A percentile compares a stretch with the other conserved stretches of the same genome.
Conservation (phyloP, 2,329 filamentous ascomycete species). For the Diaporthe aspalathi region DNA sequence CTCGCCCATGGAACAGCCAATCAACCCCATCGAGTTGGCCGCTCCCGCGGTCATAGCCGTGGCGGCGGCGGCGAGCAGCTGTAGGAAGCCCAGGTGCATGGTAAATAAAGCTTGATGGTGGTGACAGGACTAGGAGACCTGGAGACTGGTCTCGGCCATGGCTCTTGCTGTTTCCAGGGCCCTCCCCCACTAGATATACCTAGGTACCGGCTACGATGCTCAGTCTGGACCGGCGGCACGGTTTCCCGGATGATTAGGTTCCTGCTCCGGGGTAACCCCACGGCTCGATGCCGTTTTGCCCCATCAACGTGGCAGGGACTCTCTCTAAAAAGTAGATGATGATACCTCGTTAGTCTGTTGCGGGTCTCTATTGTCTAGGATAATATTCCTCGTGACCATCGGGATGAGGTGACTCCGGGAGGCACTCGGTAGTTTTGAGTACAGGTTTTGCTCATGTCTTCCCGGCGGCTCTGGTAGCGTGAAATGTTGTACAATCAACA, state of each 20-base stretch:
- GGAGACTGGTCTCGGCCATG: background rate
- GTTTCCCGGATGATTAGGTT: background rate
- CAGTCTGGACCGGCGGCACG: background rate
- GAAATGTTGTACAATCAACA: background rate
- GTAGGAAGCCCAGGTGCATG: background rate
- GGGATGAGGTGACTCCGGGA: background rate
- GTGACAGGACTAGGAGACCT: background rate
- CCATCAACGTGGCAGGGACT: too few species aligned
- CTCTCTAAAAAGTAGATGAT: background rate
- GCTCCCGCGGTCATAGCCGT: background rate
- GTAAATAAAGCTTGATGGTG: background rate
- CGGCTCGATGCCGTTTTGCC: background rate
- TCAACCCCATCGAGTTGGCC: constrained; percentile 45
- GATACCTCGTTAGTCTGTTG: background rate
- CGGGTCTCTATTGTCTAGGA: background rate
- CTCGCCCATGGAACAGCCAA: constrained; percentile 48
- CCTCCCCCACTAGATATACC: background rate
- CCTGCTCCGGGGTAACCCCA: background rate
- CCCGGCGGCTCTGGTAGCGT: background rate
- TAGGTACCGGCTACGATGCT: too few species aligned
- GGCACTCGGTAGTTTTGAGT: background rate
- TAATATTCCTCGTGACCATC: background rate
- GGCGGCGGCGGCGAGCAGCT: background rate
- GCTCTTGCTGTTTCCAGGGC: background rate
- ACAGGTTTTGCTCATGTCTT: too few species aligned